Evolutionary conservation across 1,139 yeast species (phyloP), one percentile per base, ranked within the genome.

Genomic region (Nematodospora anomalae): DNA sequence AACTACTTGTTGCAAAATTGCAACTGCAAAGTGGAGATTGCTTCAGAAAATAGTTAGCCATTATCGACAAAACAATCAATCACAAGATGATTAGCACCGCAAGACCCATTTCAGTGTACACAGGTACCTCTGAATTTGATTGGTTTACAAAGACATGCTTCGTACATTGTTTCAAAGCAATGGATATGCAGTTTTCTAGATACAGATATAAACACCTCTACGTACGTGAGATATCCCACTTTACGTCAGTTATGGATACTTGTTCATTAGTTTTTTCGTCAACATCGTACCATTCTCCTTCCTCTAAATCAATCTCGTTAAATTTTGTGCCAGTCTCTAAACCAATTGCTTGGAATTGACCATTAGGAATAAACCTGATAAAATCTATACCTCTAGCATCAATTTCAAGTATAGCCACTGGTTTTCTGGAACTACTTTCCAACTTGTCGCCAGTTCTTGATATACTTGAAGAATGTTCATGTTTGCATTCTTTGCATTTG

Each of bases 201-300:
- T n/a, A n/a, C n/a, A n/a, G n/a, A n/a, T n/a, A n/a, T n/a, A n/a
- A n/a, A n/a, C n/a, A n/a, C n/a, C 12, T 26, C 23, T 41, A 43
- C 12, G 36, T 30, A 30, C 47, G 43, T 7, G 47, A 34, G 6
- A 46, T 39, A 10, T 38, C 42, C 86, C 95, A 89, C 37, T 66
- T 55, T 13, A 81, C 71, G 6, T 87, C 92, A 2, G 85, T 79
- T 11, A 92, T 74, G 27, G 94, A 80, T 15, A 89, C 97, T 58
- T 92, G 97, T 18, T 69, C 77, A 8, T 80, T 78, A 4, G 86
- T 82, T 52, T 81, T 77, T 42, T 92, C 97, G 55, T 92, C 97
- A 56, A 90, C 94, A 53, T 92, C 98, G 57, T 82, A 92, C 95
- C 96, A 90, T 56, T 92, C 97, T 30, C 76, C 79, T 28, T 88